phyloP scores from a whole-genome alignment of 2,329 filamentous ascomycete species.

The Pseudogymnoascus pannorum region DNA sequence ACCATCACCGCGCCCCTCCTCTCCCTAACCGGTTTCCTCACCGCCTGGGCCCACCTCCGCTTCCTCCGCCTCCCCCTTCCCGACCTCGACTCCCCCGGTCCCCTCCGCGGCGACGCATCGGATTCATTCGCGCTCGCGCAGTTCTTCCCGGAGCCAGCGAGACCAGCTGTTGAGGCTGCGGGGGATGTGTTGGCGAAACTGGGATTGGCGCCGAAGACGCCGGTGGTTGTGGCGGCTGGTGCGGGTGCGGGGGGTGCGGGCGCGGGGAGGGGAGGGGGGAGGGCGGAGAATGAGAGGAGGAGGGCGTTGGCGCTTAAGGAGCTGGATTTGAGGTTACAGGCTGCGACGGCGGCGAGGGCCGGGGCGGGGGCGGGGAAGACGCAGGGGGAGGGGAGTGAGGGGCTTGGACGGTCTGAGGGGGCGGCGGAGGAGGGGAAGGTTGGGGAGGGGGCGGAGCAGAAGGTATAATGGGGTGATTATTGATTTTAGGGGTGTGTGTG shows the following conservation, averaged over 20 bases:
- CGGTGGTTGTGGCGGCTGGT: constrained; percentile 78
- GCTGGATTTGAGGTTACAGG: constrained; percentile 82
- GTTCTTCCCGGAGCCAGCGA: constrained; percentile 82
- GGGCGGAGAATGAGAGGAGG: constrained; percentile 86
- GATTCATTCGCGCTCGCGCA: constrained; percentile 95
- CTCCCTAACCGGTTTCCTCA: constrained; percentile 72
- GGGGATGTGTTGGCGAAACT: constrained; percentile 67
- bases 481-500: not conserved
- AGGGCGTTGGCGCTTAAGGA: constrained; percentile 85
- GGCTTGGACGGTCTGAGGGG: too few relatives aligned
- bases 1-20: constrained; percentile 68
- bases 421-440: not conserved
- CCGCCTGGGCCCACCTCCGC: constrained; percentile 90
- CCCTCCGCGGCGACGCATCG: constrained; percentile 81
- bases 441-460: not conserved
- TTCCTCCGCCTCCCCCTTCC: constrained; percentile 80
- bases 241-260: too few relatives aligned
- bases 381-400: constrained; percentile 15
- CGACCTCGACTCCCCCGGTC: constrained; percentile 53
- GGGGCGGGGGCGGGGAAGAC: too few relatives aligned
- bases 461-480: not conserved
- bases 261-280: constrained; percentile 62
- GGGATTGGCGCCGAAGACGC: constrained; percentile 67
- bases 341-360: constrained; percentile 52
- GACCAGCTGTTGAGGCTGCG: constrained; percentile 69